Base-by-base conservation (phyloP, 352 stramenopile species). In the Thalassiosira delicatula region DNA sequence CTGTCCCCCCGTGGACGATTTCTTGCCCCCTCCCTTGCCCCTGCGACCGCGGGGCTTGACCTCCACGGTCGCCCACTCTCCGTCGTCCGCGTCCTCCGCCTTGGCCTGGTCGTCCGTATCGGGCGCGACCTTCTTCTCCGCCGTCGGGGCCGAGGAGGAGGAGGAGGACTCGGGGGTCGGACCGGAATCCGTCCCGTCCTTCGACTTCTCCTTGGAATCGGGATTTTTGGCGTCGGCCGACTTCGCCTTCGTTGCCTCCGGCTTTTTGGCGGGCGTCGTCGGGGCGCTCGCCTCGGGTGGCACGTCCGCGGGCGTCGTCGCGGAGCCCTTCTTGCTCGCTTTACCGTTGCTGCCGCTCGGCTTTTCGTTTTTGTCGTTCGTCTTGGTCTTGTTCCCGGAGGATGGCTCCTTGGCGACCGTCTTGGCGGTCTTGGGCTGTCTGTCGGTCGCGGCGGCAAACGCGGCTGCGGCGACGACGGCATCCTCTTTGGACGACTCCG, bases 31-130 rank as follows among this genome's bases (percentile, higher is more conserved):
- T 17, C 68, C 68, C 23, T 79, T 79, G 33, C 32, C 66, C 63
- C 74, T 62, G 51, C 54, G 49, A 17, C 70, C 62, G 25, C 76
- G 76, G 29, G 76, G 33, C 40, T 84, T 84, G 12, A 70, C 54
- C 56, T 71, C 68, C 27, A 84, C 76, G 14, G 76, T 84, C 59
- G 70, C 76, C 76, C 76, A 84, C 14, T 32, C 57, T 23, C 76
- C 62, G 25, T 84, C 76, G 60, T 84, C 68, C 2, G 33, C 60
- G 35, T 79, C 70, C 25, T 79, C 59, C 1, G 66, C 27, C 30
- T 62, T 70, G 27, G 40, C 25, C 25, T 71, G 46, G 44, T 79
- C 66, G 1, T 70, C 42, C 27, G 49, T 30, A 0, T 4, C 27
- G 19, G 59, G 23, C 53, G 23, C 49, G 19, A 23, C 5, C 14